Percentiles rank a stretch among this genome's conserved stretches.
These are phyloP conservation scores for Verticillium tricorpus DNA, from an alignment of 2,329 filamentous ascomycete species.

Conservation along the genomic window DNA sequence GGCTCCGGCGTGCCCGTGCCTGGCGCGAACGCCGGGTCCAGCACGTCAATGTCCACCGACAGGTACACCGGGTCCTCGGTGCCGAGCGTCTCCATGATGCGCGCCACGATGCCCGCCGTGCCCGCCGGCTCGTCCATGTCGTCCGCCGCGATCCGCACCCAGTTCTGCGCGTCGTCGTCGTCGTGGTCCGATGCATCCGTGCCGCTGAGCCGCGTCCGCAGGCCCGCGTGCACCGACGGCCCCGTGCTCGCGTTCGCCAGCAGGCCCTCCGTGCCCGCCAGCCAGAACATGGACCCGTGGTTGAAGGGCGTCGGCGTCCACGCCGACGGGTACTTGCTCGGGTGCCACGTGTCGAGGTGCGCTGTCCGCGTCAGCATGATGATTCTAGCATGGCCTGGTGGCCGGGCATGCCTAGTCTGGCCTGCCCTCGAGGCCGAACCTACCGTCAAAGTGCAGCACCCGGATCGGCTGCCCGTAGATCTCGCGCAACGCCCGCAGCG, in stretches of 20 bases:
- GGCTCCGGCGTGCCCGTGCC: conserved; percentile 87
- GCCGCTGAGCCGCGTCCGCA: conserved; percentile 71
- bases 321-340: conserved; percentile 70
- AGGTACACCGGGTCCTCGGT: conserved; percentile 76
- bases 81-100: conserved; percentile 69
- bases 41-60: conserved; percentile 42
- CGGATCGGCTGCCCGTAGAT: conserved; percentile 59
- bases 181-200: conserved; percentile 63
- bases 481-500: conserved; percentile 60
- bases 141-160: conserved; percentile 74
- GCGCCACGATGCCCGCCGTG: conserved; percentile 61
- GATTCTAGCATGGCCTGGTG: background rate
- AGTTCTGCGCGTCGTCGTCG: conserved; percentile 71
- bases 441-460: conserved; percentile 69
- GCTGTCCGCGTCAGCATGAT: conserved; percentile 24
- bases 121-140: conserved; percentile 87
- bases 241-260: conserved; percentile 66
- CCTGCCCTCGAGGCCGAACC: no score
- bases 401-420: no score
- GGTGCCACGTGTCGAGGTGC: conserved; percentile 84
- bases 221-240: conserved; percentile 75
- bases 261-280: conserved; percentile 75
- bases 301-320: conserved; percentile 74
- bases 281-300: conserved; percentile 90
- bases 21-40: conserved; percentile 42